A percentile compares a stretch with the other conserved stretches of the same genome.
phyloP scores from a whole-genome alignment of 371 early-diverging fungal species.

The Mucor sp. region DNA sequence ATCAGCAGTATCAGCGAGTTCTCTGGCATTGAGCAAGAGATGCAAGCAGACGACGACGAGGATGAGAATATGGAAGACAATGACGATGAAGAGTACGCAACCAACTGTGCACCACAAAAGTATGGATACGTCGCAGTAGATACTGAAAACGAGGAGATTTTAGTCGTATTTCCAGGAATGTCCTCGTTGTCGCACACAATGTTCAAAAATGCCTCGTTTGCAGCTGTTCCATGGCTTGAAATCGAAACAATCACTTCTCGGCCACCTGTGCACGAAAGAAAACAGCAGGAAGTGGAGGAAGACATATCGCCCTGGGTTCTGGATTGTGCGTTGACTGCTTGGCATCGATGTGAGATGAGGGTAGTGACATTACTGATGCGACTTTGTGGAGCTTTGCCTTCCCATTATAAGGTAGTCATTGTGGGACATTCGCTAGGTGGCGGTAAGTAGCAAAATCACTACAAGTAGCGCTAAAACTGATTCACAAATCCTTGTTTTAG shows the following conservation, averaged over 20 bases:
- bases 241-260: slow-evolving; percentile 2
- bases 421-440: slow-evolving; percentile 40
- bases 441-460: slow-evolving; percentile 19
- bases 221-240: slow-evolving; percentile 38
- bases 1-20: slow-evolving; percentile 13
- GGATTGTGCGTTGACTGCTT: slow-evolving; percentile 38
- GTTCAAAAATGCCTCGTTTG: slow-evolving; percentile 33
- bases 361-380: slow-evolving; percentile 45
- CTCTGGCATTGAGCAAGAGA: slow-evolving; percentile 10
- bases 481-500: slow-evolving; percentile 6
- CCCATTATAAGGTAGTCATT: slow-evolving; percentile 40
- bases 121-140: slow-evolving; percentile 42
- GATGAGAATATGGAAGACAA: slow-evolving; percentile 1
- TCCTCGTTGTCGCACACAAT: slow-evolving; percentile 17
- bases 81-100: not conserved
- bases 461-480: not conserved
- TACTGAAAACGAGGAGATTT: slow-evolving; percentile 33
- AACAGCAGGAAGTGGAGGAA: slow-evolving; percentile 4
- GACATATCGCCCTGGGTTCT: slow-evolving; percentile 32
- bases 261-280: not conserved
- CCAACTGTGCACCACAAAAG: slow-evolving; percentile 11
- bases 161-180: slow-evolving; percentile 42
- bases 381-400: slow-evolving; percentile 28
- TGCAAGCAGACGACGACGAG: not conserved
- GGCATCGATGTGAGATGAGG: slow-evolving; percentile 42